phyloP scores from a whole-genome alignment of 192 early-diverging fungal species.

The Gamsiella multidivaricata region DNA sequence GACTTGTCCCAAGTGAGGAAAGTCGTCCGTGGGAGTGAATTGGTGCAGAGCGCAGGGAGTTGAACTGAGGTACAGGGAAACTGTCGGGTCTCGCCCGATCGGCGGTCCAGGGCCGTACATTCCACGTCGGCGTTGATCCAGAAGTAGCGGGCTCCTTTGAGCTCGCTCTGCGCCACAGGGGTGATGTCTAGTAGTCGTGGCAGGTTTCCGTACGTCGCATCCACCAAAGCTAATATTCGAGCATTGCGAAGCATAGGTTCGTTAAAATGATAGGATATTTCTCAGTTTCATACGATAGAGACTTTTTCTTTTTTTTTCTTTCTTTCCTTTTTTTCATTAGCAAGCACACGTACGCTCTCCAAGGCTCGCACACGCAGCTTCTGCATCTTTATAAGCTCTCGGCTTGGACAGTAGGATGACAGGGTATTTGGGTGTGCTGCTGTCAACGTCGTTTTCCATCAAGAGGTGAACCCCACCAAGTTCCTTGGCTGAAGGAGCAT shows the following conservation, averaged over 20 bases:
- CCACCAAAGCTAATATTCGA: background rate
- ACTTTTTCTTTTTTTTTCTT: too few relatives aligned
- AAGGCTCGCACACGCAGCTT: background rate
- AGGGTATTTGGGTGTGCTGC: slow-evolving; percentile 14
- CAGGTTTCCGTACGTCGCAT: background rate
- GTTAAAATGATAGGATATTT: too few relatives aligned
- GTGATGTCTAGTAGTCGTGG: slow-evolving; percentile 11
- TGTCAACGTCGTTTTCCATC: slow-evolving; percentile 40
- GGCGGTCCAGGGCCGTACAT: slow-evolving; percentile 17
- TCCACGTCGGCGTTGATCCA: slow-evolving; percentile 3
- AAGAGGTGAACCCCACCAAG: slow-evolving; percentile 29
- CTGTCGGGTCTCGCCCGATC: background rate
- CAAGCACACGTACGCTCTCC: slow-evolving; percentile 21
- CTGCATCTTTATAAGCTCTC: slow-evolving; percentile 6
- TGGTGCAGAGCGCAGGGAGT: slow-evolving; percentile 17
- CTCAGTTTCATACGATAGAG: too few relatives aligned
- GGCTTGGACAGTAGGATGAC: slow-evolving; percentile 31
- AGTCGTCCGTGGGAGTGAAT: background rate
- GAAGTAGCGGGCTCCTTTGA: background rate
- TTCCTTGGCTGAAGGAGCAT: slow-evolving; percentile 21
- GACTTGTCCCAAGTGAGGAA: slow-evolving; percentile 5
- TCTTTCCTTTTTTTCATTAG: background rate
- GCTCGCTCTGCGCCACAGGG: slow-evolving; percentile 13
- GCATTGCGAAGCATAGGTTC: background rate
- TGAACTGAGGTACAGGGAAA: background rate